Evolutionary conservation across 2,329 filamentous ascomycete species (phyloP), one percentile per base, ranked within the genome.

Genomic region (Didymella lethalis): DNA sequence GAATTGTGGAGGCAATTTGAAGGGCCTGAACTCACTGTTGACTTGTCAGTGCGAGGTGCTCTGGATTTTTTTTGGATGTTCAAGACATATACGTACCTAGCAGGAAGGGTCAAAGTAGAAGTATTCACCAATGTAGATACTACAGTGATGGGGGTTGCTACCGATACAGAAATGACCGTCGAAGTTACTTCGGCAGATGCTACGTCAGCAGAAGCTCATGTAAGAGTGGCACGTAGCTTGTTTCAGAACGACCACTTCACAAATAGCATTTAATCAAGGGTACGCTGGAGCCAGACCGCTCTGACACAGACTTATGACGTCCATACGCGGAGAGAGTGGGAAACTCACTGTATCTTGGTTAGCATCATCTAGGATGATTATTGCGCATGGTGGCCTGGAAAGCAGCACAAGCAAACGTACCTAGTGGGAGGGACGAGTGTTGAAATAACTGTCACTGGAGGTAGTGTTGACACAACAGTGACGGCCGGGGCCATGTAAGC

Each of bases 341-440:
- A 7, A 20, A 41, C 38, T 41, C 38, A 41, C 38, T 41, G 18
- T 12, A 12, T n/a, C 8, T 23, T 20, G 7, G 8, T 41, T 23
- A 41, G 38, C 8, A 23, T 41, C 3, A 10, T 23, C 14, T 20
- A 7, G 20, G 6, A 41, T 18, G 2, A 10, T 10, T 12, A 23
- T n/a, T 12, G 20, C 38, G 11, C 4, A 23, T 2, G 18, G 2
- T 23, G 7, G 20, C 10, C 10, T 12, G n/a, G 41, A 8, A 7
- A n/a, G 3, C 18, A 11, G 7, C 7, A 43, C 0, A n/a, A 38
- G 34, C n/a, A 18, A 8, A 54, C 52, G 14, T 34, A 54, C 52
- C 52, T 14, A 43, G 52, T 36, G 34, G 45, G 36, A 34, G 28
- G 52, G 8, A 43, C 31, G 7, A 34, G 48, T 32, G 40, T 56